Evolutionary conservation across 2,329 filamentous ascomycete species (phyloP).

Genomic region (Phyllosticta ampelicida): DNA sequence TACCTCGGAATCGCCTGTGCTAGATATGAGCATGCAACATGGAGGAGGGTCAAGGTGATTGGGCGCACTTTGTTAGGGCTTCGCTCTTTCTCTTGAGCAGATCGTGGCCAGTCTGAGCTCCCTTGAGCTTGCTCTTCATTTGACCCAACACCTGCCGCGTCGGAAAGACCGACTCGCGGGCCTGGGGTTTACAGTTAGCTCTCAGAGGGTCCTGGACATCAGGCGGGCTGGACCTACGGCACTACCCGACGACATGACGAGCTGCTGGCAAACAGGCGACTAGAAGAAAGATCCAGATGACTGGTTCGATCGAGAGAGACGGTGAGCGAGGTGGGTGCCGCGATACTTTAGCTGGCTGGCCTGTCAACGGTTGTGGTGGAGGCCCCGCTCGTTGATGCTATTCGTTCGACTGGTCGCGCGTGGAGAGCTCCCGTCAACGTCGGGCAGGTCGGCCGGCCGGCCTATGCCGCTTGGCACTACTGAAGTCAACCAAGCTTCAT

Average conservation of each 20-base stretch:
- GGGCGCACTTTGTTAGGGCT: conserved; percentile 79
- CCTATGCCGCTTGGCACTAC: too few species aligned
- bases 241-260: conserved; percentile 41
- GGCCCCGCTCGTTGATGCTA: too few species aligned
- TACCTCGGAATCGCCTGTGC: conserved; percentile 77
- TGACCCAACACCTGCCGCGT: conserved; percentile 92
- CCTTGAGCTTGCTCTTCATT: conserved; percentile 98
- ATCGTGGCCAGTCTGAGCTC: conserved; percentile 65
- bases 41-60: conserved; percentile 8
- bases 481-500: too few species aligned
- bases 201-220: conserved; percentile 12
- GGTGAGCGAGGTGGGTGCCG: neutral
- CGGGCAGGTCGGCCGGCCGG: too few species aligned
- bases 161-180: conserved; percentile 92
- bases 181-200: conserved; percentile 42
- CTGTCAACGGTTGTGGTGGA: neutral
- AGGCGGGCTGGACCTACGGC: conserved; percentile 30
- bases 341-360: too few species aligned
- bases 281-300: neutral
- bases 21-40: conserved; percentile 10
- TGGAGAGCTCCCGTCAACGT: too few species aligned
- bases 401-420: too few species aligned
- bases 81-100: conserved; percentile 96
- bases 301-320: neutral
- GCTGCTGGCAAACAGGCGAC: neutral